Evolutionary conservation across 805 yeast genomes (phyloP).

Genomic region (Scheffersomyces lignosus): DNA sequence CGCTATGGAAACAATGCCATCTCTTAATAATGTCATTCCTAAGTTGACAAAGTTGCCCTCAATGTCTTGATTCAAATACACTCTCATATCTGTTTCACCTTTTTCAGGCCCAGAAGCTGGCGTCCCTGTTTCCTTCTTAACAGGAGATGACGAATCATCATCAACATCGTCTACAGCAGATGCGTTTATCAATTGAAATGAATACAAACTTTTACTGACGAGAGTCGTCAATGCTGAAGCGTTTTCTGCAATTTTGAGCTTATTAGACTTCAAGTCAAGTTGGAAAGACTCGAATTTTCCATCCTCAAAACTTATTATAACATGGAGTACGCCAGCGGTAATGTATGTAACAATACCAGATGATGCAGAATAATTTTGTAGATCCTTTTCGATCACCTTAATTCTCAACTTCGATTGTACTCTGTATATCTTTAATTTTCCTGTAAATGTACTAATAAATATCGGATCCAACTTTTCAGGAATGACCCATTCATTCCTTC

Average conservation of each 20-base stretch:
- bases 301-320: conserved; percentile 17
- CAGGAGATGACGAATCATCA: conserved; percentile 1
- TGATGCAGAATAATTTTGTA: conserved; percentile 2
- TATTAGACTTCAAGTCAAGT: conserved; percentile 4
- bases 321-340: conserved; percentile 1
- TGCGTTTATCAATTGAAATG: conserved; percentile 18
- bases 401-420: too few relatives aligned
- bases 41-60: conserved; percentile 30
- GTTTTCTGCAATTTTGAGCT: conserved; percentile 1
- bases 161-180: conserved; percentile 15
- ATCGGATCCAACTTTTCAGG: neutral
- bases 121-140: neutral
- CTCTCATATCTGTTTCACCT: conserved; percentile 4
- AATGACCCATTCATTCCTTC: conserved; percentile 8
- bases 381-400: too few relatives aligned
- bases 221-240: conserved; percentile 14
- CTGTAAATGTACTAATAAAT: conserved; percentile 9
- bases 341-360: conserved; percentile 2
- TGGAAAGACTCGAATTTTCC: conserved; percentile 17
- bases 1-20: conserved; percentile 21
- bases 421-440: conserved; percentile 2
- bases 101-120: conserved; percentile 1
- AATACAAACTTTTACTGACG: conserved; percentile 19
- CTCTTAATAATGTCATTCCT: conserved; percentile 17
- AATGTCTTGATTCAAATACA: conserved; percentile 18